Percentiles rank a stretch among this genome's conserved stretches.
phyloP scores from a whole-genome alignment of 345 rosid genomes.

The Syzygium jambos region DNA sequence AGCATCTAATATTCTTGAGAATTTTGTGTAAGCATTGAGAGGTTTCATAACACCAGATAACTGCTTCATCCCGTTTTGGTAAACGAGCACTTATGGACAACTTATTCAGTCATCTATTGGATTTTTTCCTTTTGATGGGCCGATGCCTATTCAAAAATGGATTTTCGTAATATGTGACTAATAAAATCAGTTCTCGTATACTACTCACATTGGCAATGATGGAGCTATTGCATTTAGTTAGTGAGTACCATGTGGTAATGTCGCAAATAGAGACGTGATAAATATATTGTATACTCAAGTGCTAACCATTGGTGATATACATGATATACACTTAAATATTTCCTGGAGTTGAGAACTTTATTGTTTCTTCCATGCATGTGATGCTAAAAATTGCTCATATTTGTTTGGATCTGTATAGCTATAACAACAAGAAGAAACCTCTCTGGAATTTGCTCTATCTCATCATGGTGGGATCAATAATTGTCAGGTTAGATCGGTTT shows the following conservation, averaged over 20 bases:
- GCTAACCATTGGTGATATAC: neutral
- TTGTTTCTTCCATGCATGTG: neutral
- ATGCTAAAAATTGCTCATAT: neutral
- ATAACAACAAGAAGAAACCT: slow-evolving; percentile 73
- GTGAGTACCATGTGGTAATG: neutral
- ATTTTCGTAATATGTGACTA: neutral
- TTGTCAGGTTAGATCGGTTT: slow-evolving; percentile 49
- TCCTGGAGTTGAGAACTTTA: neutral
- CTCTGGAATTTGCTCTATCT: slow-evolving; percentile 65
- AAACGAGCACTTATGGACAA: neutral
- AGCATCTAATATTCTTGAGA: neutral
- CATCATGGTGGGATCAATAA: slow-evolving; percentile 48
- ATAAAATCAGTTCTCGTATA: neutral
- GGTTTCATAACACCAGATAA: neutral
- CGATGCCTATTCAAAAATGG: neutral
- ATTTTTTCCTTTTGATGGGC: neutral
- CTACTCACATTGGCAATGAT: neutral
- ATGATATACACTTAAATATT: neutral
- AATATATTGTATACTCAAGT: neutral
- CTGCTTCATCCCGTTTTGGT: neutral
- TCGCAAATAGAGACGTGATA: neutral
- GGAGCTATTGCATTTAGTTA: neutral
- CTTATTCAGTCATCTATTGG: neutral
- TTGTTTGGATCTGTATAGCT: slow-evolving; percentile 36
- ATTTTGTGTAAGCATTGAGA: neutral